A percentile compares a stretch with the other conserved stretches of the same genome.
phyloP scores from a whole-genome alignment of 169 alveolate species.

The Amoebophrya sp. region DNA sequence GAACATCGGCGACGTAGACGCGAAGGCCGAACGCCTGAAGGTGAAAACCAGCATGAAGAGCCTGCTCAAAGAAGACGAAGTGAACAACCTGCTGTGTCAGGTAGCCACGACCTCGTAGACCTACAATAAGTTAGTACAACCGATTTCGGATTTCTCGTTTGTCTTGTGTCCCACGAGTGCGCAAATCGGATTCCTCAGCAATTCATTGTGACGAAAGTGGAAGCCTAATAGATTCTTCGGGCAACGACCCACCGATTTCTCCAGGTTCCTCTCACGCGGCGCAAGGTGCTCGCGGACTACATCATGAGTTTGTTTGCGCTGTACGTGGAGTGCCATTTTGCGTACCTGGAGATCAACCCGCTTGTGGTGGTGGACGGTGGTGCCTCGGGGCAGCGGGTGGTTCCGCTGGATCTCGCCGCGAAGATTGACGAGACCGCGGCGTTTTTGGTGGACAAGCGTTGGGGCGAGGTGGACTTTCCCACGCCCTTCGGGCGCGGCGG shows the following conservation, averaged over 20 bases:
- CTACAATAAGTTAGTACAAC: too few species aligned
- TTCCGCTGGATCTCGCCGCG: conserved; percentile 37
- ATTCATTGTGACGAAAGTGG: too few species aligned
- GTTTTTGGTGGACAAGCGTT: conserved; percentile 27
- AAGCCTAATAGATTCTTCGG: too few species aligned
- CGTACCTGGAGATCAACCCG: conserved; percentile 39
- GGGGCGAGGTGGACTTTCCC: conserved; percentile 38
- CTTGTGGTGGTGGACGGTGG: conserved; percentile 21
- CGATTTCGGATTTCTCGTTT: too few species aligned
- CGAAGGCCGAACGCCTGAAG: conserved; percentile 15
- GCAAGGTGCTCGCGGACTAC: not conserved
- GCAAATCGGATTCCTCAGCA: too few species aligned
- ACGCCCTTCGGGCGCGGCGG: conserved; percentile 35
- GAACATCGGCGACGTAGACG: conserved; percentile 21
- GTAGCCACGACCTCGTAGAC: too few species aligned
- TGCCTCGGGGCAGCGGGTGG: not conserved
- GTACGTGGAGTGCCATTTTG: not conserved
- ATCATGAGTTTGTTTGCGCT: not conserved
- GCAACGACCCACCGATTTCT: not conserved
- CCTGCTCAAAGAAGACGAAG: conserved; percentile 8
- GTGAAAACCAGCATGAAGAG: not conserved
- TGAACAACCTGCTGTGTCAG: not conserved
- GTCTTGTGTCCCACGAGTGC: too few species aligned
- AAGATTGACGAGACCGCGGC: conserved; percentile 39
- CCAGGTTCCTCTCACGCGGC: not conserved